Evolutionary conservation across 1,284 basidiomycete genomes (phyloP).

Genomic region (Austroboletus novae-zelandiae): DNA sequence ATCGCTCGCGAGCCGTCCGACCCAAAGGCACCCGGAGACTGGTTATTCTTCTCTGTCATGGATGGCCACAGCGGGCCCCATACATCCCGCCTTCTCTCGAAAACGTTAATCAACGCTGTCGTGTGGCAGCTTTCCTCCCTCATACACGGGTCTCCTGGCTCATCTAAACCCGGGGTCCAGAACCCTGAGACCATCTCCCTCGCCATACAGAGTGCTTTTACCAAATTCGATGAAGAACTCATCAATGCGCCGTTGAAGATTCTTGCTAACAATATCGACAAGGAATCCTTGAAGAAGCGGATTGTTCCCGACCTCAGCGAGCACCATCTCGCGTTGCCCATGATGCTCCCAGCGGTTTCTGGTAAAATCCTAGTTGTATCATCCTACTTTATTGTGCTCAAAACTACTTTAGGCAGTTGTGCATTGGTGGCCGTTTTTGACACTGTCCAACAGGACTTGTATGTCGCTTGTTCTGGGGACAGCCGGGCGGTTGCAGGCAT

Average conservation of each 20-base stretch:
- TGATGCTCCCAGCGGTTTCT: constrained; percentile 78
- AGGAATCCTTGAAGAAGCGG: constrained; percentile 48
- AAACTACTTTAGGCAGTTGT: constrained; percentile 66
- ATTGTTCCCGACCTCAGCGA: constrained; percentile 65
- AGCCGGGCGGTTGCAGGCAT: constrained; percentile 94
- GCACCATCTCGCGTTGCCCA: constrained; percentile 64
- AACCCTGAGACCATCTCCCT: constrained; percentile 63
- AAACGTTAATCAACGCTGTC: constrained; percentile 85
- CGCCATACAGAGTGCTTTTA: constrained; percentile 79
- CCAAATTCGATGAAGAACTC: constrained; percentile 76
- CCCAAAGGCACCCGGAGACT: constrained; percentile 60
- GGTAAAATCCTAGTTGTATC: constrained; percentile 36
- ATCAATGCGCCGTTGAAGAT: constrained; percentile 75
- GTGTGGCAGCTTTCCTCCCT: constrained; percentile 71
- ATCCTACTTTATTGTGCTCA: constrained; percentile 7
- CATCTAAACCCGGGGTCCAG: constrained; percentile 36
- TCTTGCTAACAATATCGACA: constrained; percentile 57
- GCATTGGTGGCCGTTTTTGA: constrained; percentile 86
- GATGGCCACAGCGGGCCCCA: constrained; percentile 86
- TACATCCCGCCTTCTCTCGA: constrained; percentile 84
- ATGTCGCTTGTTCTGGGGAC: constrained; percentile 92
- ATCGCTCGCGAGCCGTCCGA: constrained; percentile 61
- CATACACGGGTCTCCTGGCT: constrained; percentile 38
- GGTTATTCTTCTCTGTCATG: constrained; percentile 85
- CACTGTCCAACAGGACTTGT: constrained; percentile 75